Evolutionary conservation across 2,329 filamentous ascomycete species (phyloP), one percentile per base, ranked within the genome.

Genomic region (Helicocarpus griseus): DNA sequence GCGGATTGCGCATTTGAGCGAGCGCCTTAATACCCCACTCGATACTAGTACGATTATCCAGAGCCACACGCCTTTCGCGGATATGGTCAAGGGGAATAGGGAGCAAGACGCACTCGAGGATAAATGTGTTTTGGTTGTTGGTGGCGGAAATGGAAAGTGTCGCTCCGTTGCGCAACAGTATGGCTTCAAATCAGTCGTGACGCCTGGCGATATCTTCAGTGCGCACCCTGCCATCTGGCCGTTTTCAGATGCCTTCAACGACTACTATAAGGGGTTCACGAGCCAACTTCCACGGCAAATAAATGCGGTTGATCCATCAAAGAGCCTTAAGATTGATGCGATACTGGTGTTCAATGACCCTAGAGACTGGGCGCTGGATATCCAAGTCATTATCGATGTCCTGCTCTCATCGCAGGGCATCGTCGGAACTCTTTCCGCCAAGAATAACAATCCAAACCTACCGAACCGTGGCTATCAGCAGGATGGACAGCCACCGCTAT

Each of bases 331-430:
- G 60, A 85, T 98, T 59, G 89, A 95, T 63, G 89, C 90, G 26
- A 81, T 97, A 26, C 86, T 97, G 62, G 86, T 96, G 5, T 96
- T 91, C 77, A 95, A 95, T 66, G 93, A 97, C 68, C 90, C 93
- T 3, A 81, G 93, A 51, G 93, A 98, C 73, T 98, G 93, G 93
- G 89, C 87, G 0, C 77, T 96, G 8, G 91, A 97, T 67, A 82
- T 82, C 2, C 87, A 95, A 64, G 73, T 97, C 60, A 85, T 97
- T 52, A 69, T 86, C 50, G 93, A 98, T 67, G 72, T 95, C 9
- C 73, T 97, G 5, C 76, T 95, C 38, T 95, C 90, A 0, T 75
- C 80, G 17, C 61, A 77, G n/a, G 93, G 93, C 17, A 80, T 87
- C 52, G 65, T 95, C 3, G 93, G 91, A 24, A 96, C 91, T 0